Percentiles rank a stretch among this genome's conserved stretches.
Evolutionary conservation across 1,284 basidiomycete species (phyloP).

Genomic region (Rhodofomes roseus): DNA sequence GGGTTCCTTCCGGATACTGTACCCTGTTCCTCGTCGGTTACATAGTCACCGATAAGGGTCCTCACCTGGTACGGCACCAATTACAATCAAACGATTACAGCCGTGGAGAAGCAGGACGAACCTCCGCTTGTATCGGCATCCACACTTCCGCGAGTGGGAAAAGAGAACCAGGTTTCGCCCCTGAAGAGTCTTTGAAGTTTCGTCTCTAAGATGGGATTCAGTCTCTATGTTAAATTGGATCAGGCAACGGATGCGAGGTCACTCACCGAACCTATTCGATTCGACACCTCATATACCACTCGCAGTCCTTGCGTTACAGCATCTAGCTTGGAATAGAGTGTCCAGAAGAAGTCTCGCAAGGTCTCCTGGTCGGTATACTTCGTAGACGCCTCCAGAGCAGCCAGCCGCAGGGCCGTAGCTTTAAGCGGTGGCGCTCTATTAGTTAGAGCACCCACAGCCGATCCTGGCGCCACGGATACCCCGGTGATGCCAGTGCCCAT

Average conservation of each 20-base stretch:
- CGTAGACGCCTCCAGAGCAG: constrained; percentile 72
- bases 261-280: constrained; percentile 82
- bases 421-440: constrained; percentile 28
- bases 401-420: constrained; percentile 60
- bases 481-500: constrained; percentile 20
- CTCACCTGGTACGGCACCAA: constrained; percentile 55
- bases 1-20: constrained; percentile 78
- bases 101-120: constrained; percentile 28
- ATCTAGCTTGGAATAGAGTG: constrained; percentile 93
- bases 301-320: constrained; percentile 94
- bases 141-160: constrained; percentile 91
- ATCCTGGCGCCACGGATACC: constrained; percentile 17
- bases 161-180: constrained; percentile 63
- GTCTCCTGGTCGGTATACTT: constrained; percentile 81
- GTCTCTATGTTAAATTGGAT: too few species aligned
- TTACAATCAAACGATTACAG: constrained; percentile 4
- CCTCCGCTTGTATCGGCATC: constrained; percentile 89
- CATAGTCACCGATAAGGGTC: constrained; percentile 85
- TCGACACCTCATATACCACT: constrained; percentile 89
- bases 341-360: constrained; percentile 96
- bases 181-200: constrained; percentile 83
- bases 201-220: constrained; percentile 52
- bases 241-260: too few species aligned
- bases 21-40: constrained; percentile 85
- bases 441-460: constrained; percentile 2